Evolutionary conservation across 2,329 filamentous ascomycete genomes (phyloP).

Genomic region (Colletotrichum phormii): DNA sequence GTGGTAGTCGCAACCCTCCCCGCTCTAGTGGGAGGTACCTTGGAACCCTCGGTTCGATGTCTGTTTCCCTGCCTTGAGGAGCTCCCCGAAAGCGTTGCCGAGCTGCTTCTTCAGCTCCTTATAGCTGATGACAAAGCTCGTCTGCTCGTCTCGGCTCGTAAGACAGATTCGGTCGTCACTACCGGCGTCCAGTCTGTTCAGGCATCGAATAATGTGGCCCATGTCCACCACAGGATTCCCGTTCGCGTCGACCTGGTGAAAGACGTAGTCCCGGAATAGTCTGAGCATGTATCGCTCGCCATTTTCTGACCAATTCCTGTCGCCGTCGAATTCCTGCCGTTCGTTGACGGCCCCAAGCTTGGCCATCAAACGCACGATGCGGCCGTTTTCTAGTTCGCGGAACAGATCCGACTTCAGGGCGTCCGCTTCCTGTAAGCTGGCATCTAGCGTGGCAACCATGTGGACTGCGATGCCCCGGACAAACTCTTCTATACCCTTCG

Average conservation of each 20-base stretch:
- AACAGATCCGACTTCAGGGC: conserved; percentile 77
- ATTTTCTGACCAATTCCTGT: conserved; percentile 87
- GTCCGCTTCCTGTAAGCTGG: conserved; percentile 83
- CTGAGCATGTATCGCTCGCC: conserved; percentile 94
- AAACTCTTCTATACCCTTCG: conserved; percentile 84
- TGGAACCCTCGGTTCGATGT: conserved; percentile 46
- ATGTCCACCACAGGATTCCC: conserved; percentile 87
- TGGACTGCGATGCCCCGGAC: conserved; percentile 83
- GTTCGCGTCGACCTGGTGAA: conserved; percentile 91
- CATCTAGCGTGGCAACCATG: conserved; percentile 80
- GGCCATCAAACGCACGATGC: conserved; percentile 80
- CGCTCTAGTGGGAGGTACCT: conserved; percentile 39
- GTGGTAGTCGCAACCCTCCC: neutral
- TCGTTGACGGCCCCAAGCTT: conserved; percentile 93
- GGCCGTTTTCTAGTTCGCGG: conserved; percentile 89
- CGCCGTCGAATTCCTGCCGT: conserved; percentile 84
- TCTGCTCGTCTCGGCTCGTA: conserved; percentile 91
- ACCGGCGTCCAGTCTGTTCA: conserved; percentile 94
- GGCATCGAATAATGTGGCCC: conserved; percentile 84
- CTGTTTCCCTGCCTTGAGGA: conserved; percentile 60
- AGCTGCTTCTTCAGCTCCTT: conserved; percentile 83
- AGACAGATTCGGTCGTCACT: conserved; percentile 87
- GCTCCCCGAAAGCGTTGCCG: conserved; percentile 67
- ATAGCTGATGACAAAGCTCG: conserved; percentile 87
- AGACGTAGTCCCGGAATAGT: conserved; percentile 96